phyloP scores from a whole-genome alignment of 352 stramenopile genomes.

The Globisporangium spiculum region DNA sequence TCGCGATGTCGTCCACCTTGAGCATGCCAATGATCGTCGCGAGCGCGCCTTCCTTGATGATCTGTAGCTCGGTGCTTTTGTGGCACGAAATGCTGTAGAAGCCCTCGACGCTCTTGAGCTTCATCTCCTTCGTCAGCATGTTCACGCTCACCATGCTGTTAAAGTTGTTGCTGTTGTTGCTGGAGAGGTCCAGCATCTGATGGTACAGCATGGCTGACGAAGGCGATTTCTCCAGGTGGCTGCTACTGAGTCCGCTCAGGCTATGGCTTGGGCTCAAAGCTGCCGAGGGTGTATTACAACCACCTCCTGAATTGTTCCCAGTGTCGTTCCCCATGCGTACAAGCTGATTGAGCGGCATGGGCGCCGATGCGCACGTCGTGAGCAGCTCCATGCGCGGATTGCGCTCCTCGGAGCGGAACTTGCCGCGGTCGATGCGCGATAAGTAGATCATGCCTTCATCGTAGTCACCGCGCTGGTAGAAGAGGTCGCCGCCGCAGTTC shows the following conservation, averaged over 20 bases:
- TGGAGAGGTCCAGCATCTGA: conserved; percentile 27
- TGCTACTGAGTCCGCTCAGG: background rate
- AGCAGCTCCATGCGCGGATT: conserved; percentile 59
- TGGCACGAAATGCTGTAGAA: conserved; percentile 81
- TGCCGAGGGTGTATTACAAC: background rate
- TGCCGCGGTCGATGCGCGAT: conserved; percentile 71
- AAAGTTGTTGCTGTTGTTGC: background rate
- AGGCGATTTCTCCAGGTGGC: conserved; percentile 7
- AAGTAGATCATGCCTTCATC: conserved; percentile 86
- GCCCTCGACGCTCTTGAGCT: conserved; percentile 72
- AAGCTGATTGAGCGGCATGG: conserved; percentile 48
- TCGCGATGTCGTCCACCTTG: conserved; percentile 65
- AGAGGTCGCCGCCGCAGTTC: conserved; percentile 71
- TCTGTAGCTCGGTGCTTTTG: conserved; percentile 66
- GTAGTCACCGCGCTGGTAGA: conserved; percentile 84
- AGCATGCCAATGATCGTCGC: conserved; percentile 53
- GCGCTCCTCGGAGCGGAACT: conserved; percentile 52
- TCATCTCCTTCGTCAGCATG: conserved; percentile 61
- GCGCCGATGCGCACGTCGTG: conserved; percentile 33
- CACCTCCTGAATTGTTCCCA: background rate
- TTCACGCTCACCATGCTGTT: conserved; percentile 19
- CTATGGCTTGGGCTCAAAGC: background rate
- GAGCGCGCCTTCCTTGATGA: conserved; percentile 67
- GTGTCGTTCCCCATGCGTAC: conserved; percentile 33
- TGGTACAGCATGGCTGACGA: conserved; percentile 18